Evolutionary conservation across 2,329 filamentous ascomycete genomes (phyloP).

Genomic region (Phyllosticta citrichinensis): DNA sequence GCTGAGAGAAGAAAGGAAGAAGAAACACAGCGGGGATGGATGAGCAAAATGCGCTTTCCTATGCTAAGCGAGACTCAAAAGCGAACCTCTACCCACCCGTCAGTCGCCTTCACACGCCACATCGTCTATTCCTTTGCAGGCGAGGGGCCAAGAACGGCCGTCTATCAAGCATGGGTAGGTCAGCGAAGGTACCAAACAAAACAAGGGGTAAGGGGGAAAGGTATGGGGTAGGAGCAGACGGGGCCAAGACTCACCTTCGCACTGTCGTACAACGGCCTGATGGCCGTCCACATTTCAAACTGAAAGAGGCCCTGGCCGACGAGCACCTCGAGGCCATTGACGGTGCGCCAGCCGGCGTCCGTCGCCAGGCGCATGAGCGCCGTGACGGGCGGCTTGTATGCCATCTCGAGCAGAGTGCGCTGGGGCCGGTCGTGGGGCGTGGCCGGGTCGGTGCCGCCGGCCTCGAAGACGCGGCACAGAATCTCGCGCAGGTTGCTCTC

Average conservation of each 20-base stretch:
- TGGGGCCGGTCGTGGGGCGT: constrained; percentile 23
- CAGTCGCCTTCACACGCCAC: too few relatives aligned
- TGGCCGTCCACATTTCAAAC: constrained; percentile 79
- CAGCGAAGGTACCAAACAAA: neutral
- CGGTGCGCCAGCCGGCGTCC: constrained; percentile 67
- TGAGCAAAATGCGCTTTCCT: too few relatives aligned
- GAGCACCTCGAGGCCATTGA: constrained; percentile 81
- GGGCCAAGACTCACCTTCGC: constrained; percentile 44
- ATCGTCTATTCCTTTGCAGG: neutral
- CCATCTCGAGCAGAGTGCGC: constrained; percentile 76
- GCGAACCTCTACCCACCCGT: too few relatives aligned
- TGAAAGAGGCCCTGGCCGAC: constrained; percentile 77
- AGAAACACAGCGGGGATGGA: neutral
- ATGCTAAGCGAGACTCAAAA: too few relatives aligned
- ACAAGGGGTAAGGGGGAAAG: too few relatives aligned
- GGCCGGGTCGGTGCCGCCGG: constrained; percentile 26
- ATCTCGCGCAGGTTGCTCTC: constrained; percentile 60
- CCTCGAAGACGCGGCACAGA: constrained; percentile 45
- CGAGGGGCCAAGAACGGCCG: neutral
- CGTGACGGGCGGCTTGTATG: constrained; percentile 81
- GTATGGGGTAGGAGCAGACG: too few relatives aligned
- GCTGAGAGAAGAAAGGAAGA: neutral
- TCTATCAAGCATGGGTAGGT: neutral
- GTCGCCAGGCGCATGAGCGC: constrained; percentile 75
- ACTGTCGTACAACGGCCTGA: constrained; percentile 60